Percentiles rank a stretch among this genome's conserved stretches.
These are phyloP conservation scores for Dipteronia sinensis DNA, from an alignment of 345 rosid genomes.

Conservation along the genomic window DNA sequence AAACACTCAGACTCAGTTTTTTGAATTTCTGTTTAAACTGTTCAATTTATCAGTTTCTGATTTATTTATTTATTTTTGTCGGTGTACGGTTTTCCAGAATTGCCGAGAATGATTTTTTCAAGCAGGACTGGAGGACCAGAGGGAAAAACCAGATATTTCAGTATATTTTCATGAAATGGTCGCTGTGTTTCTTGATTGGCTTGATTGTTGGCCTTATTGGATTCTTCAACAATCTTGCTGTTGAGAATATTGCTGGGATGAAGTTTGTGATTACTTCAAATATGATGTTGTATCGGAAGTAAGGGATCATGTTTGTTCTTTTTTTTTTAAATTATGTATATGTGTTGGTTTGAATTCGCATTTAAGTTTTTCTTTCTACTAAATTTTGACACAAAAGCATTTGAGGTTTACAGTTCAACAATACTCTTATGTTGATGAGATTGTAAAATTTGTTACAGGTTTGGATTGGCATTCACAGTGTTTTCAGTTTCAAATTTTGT, in stretches of 20 bases:
- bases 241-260: constrained; percentile 82
- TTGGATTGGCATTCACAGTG: constrained; percentile 61
- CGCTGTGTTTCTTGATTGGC: constrained; percentile 67
- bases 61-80: not conserved
- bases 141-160: constrained; percentile 66
- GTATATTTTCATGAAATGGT: constrained; percentile 83
- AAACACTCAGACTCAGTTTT: not conserved
- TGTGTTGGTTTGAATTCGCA: not conserved
- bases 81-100: constrained; percentile 39
- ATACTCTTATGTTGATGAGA: not conserved
- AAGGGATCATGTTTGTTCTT: no score
- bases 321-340: no score
- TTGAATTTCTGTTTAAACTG: not conserved
- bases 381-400: no score
- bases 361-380: not conserved
- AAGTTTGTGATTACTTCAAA: constrained; percentile 90
- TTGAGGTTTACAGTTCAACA: not conserved
- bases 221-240: constrained; percentile 80
- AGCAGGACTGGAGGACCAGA: constrained; percentile 87
- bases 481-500: constrained; percentile 67
- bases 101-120: constrained; percentile 84
- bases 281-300: constrained; percentile 78
- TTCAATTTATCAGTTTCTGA: not conserved
- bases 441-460: constrained; percentile 44
- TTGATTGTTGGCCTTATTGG: constrained; percentile 74